phyloP scores from a whole-genome alignment of 768 basidiomycete genomes.

The Collybia sordida region DNA sequence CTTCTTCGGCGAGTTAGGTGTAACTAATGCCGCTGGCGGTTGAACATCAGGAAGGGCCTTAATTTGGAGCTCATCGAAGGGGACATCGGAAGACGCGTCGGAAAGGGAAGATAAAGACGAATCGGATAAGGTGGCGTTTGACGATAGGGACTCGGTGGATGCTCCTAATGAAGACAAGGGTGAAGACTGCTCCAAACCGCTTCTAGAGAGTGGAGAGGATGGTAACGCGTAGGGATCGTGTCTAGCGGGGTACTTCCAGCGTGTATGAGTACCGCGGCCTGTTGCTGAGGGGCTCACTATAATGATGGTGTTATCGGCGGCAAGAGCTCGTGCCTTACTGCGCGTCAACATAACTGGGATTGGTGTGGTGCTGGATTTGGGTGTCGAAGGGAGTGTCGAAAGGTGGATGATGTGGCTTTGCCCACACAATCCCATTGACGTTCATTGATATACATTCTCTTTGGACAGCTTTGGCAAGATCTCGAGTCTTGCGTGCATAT shows the following conservation, averaged over 20 bases:
- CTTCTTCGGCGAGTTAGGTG: background rate
- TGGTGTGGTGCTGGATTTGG: background rate
- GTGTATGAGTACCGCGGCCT: slow-evolving; percentile 5
- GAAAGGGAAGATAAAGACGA: slow-evolving; percentile 2
- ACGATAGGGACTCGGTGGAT: background rate
- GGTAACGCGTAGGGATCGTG: background rate
- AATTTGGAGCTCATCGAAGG: background rate
- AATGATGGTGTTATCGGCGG: background rate
- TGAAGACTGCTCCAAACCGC: background rate
- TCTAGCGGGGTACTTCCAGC: slow-evolving; percentile 6
- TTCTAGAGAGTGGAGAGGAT: background rate
- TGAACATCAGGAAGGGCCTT: background rate
- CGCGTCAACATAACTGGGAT: background rate
- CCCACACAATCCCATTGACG: background rate
- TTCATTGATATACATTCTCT: slow-evolving; percentile 1
- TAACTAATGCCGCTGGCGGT: background rate
- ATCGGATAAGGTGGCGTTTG: background rate
- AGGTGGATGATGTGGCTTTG: background rate
- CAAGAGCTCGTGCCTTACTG: slow-evolving; percentile 1
- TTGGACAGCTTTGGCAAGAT: background rate
- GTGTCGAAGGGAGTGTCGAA: background rate
- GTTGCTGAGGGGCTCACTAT: slow-evolving; percentile 9
- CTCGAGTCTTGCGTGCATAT: background rate
- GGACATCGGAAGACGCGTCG: background rate
- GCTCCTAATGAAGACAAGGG: too few relatives aligned